Conservation (phyloP, 306 rosid species). For the Quercus berberidifolia region DNA sequence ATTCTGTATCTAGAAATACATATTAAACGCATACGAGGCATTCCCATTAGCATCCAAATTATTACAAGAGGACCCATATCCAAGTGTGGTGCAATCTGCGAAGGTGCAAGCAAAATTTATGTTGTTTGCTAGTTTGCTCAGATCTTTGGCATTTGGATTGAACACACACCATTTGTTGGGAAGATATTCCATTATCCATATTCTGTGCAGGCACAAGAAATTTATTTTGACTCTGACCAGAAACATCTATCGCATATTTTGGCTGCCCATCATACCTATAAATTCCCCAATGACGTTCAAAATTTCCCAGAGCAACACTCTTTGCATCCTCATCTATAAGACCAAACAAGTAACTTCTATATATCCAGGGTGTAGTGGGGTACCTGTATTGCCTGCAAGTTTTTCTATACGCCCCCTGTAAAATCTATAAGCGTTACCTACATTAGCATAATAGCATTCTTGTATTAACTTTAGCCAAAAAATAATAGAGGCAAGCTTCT, state of each 20-base stretch:
- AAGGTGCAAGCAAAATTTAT: conserved; percentile 73
- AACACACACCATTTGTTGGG: conserved; percentile 72
- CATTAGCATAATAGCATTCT: conserved; percentile 39
- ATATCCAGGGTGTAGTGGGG: conserved; percentile 71
- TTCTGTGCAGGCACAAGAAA: conserved; percentile 52
- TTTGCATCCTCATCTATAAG: conserved; percentile 85
- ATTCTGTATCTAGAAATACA: conserved; percentile 82
- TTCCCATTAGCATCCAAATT: conserved; percentile 76
- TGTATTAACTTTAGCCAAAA: no score
- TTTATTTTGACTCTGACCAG: conserved; percentile 77
- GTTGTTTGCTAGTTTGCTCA: conserved; percentile 71
- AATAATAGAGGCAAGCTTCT: no score
- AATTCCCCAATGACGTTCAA: conserved; percentile 96
- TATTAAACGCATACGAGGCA: conserved; percentile 85
- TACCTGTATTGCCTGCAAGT: conserved; percentile 70
- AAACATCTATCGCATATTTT: conserved; percentile 61
- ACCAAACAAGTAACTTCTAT: conserved; percentile 90
- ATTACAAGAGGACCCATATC: conserved; percentile 93
- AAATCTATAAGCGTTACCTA: conserved; percentile 69
- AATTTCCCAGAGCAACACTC: conserved; percentile 81
- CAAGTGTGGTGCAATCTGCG: conserved; percentile 84
- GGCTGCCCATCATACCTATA: conserved; percentile 90
- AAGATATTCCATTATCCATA: conserved; percentile 51
- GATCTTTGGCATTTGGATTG: conserved; percentile 79
- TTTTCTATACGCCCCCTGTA: conserved; percentile 72